A percentile compares a stretch with the other conserved stretches of the same genome.
phyloP scores from a whole-genome alignment of 2,329 filamentous ascomycete species.

The Teratosphaeria nubilosa region DNA sequence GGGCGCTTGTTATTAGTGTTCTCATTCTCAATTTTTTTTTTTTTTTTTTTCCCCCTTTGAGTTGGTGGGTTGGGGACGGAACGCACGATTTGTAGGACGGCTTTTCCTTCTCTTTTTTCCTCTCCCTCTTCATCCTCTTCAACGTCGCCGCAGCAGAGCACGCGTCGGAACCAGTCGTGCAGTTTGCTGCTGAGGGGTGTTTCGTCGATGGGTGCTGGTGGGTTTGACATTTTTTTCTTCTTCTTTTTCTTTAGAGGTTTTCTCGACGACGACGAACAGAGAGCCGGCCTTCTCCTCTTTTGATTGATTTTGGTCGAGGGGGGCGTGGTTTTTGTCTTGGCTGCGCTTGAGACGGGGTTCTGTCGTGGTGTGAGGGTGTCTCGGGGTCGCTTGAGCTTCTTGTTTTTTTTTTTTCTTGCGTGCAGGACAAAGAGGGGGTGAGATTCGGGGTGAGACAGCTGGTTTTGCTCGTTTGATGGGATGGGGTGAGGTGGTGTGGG shows the following conservation, averaged over 20 bases:
- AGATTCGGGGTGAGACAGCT: too few relatives aligned
- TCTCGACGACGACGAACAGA: neutral
- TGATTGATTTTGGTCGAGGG: neutral
- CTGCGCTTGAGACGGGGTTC: neutral
- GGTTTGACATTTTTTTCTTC: too few relatives aligned
- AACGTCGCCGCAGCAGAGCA: conserved; percentile 15
- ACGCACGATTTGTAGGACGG: conserved; percentile 18
- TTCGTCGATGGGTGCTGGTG: conserved; percentile 3
- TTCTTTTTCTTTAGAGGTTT: too few relatives aligned
- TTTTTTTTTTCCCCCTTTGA: too few relatives aligned
- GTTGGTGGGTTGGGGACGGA: too few relatives aligned
- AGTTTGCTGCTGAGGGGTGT: conserved; percentile 9
- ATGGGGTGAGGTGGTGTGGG: neutral
- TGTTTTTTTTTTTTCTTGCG: too few relatives aligned
- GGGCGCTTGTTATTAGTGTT: too few relatives aligned
- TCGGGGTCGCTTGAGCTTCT: too few relatives aligned
- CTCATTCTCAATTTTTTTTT: neutral
- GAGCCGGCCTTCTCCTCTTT: neutral
- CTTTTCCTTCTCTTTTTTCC: conserved; percentile 14
- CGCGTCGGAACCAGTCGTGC: conserved; percentile 10
- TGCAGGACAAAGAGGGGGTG: too few relatives aligned
- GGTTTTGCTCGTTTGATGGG: neutral
- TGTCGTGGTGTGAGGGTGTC: too few relatives aligned
- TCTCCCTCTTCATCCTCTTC: conserved; percentile 16
- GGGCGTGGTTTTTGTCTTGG: neutral